These are phyloP conservation scores for Elsinoe perseae DNA, from an alignment of 2,329 filamentous ascomycete genomes.

Conservation along the genomic window DNA sequence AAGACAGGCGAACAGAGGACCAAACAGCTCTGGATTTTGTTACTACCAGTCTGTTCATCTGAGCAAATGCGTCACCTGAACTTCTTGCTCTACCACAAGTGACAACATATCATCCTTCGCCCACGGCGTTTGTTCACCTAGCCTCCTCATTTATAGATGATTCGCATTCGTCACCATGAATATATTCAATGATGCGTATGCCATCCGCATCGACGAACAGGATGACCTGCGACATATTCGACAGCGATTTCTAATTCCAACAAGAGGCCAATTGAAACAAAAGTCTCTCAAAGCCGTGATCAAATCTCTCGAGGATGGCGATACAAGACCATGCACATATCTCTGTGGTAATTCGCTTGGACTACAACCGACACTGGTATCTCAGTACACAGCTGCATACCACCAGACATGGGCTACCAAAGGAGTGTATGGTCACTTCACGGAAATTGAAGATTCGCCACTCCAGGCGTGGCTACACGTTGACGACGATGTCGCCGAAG, in stretches of 20 bases:
- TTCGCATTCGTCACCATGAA: too few species aligned
- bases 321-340: constrained; percentile 54
- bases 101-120: too few species aligned
- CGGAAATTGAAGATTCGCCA: constrained; percentile 56
- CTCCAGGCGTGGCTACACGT: constrained; percentile 69
- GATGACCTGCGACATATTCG: constrained; percentile 41
- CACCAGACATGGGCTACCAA: constrained; percentile 77
- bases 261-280: constrained; percentile 61
- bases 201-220: constrained; percentile 17
- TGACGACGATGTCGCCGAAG: constrained; percentile 62
- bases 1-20: too few species aligned
- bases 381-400: constrained; percentile 60
- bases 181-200: constrained; percentile 15
- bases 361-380: constrained; percentile 65
- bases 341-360: constrained; percentile 87
- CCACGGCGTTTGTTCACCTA: too few species aligned
- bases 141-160: too few species aligned
- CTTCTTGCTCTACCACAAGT: too few species aligned
- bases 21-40: too few species aligned
- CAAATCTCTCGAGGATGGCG: constrained; percentile 23
- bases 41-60: too few species aligned
- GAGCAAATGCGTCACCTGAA: too few species aligned
- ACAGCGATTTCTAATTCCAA: constrained; percentile 68
- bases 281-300: constrained; percentile 40
- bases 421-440: constrained; percentile 79